phyloP scores from a whole-genome alignment of 1,284 basidiomycete species.

The Cutaneotrichosporon dermatis region DNA sequence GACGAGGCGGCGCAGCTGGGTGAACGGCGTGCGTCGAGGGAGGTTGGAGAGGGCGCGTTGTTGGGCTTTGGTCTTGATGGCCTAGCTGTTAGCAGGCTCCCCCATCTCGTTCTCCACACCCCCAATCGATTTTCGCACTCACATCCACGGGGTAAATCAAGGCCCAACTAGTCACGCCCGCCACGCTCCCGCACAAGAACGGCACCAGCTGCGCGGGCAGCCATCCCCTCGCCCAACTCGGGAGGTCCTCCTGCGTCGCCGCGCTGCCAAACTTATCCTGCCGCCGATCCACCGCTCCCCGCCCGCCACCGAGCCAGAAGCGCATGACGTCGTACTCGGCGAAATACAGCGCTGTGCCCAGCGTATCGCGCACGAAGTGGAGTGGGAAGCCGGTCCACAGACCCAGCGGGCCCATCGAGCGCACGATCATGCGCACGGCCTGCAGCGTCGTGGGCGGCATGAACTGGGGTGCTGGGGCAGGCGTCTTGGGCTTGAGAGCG shows the following conservation, averaged over 20 bases:
- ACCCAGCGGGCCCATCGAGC: conserved; percentile 29
- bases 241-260: conserved; percentile 38
- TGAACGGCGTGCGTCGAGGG: conserved; percentile 35
- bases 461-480: conserved; percentile 13
- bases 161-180: conserved; percentile 49
- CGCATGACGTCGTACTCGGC: conserved; percentile 50
- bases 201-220: conserved; percentile 41
- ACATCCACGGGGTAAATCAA: conserved; percentile 50
- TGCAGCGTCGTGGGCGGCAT: conserved; percentile 41
- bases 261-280: conserved; percentile 5
- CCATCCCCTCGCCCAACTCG: conserved; percentile 43
- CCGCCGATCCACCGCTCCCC: background rate
- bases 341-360: conserved; percentile 48
- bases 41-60: conserved; percentile 45
- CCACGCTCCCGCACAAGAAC: conserved; percentile 46
- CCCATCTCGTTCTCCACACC: background rate
- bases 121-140: conserved; percentile 20
- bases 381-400: conserved; percentile 45
- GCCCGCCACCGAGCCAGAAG: conserved; percentile 31
- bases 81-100: conserved; percentile 19
- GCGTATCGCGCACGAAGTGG: conserved; percentile 46
- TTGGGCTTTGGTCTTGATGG: conserved; percentile 49
- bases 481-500: background rate
- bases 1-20: conserved; percentile 43
- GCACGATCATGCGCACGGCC: conserved; percentile 39